Base-by-base conservation (phyloP, 805 yeast genomes). In the Candida ficus region DNA sequence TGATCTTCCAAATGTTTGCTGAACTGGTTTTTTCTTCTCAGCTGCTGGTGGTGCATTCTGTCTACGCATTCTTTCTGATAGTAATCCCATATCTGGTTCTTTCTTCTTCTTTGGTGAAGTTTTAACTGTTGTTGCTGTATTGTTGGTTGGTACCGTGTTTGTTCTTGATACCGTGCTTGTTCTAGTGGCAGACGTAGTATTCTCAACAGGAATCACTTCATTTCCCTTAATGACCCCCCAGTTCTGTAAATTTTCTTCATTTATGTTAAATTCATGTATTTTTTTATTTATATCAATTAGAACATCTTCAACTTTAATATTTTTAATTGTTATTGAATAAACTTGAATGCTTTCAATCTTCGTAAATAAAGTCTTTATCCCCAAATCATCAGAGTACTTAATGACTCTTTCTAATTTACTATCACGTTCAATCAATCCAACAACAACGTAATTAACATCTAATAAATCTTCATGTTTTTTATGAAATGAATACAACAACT, bases 371-470 rank as follows among this genome's bases (percentile, higher is more conserved):
- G 49, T 48, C 35, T 60, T 45, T 4, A 57, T 59, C 3, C 47
- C 52, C 19, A 65, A 42, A 9, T 50, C 54, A 1, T 38, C 38
- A 10, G 66, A 50, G 42, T 60, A 7, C 48, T 54, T 39, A 47
- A 51, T 36, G 0, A 41, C 36, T 2, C 49, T 27, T 55, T 42
- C 41, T 3, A 16, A 18, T 3, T 28, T 16, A 18, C 22, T 10
- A 38, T 22, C 32, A 7, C 14, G 26, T 16, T 46, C 54, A n/a
- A 43, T 28, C 2, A 40, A 31, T 7, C 80, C 80, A 1, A 64
- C 54, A 12, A 71, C 63, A 4, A 72, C 48, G 45, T 66, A 73
- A 0, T 68, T 57, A 0, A 75, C 75, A 5, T 58, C 50, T 7
- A 74, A 40, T 29, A 60, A 55, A 14, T 62, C 56, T 39, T 52